phyloP scores from a whole-genome alignment of 495 filamentous ascomycete species.

The Penicillium paxilli region DNA sequence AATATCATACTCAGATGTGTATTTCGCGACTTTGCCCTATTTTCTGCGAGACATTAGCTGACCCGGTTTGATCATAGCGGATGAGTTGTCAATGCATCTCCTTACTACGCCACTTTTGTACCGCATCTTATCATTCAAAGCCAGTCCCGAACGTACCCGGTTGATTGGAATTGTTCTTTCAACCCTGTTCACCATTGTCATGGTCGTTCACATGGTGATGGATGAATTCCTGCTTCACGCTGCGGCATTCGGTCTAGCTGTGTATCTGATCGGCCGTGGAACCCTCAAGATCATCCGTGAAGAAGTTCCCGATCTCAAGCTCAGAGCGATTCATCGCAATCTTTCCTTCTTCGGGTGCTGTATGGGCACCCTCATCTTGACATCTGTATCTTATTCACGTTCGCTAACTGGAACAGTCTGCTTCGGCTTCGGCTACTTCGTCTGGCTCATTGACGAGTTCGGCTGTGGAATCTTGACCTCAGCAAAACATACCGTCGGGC shows the following conservation, averaged over 20 bases:
- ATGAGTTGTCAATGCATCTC: slow-evolving; percentile 37
- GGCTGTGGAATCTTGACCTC: slow-evolving; percentile 17
- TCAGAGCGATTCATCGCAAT: slow-evolving; percentile 16
- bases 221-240: slow-evolving; percentile 34
- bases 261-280: slow-evolving; percentile 20
- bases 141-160: slow-evolving; percentile 13
- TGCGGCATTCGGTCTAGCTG: slow-evolving; percentile 22
- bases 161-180: slow-evolving; percentile 17
- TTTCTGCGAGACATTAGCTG: not conserved
- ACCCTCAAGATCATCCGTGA: slow-evolving; percentile 23
- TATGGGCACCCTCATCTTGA: slow-evolving; percentile 6
- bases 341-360: slow-evolving; percentile 25
- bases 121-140: slow-evolving; percentile 29
- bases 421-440: slow-evolving; percentile 29
- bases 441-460: slow-evolving; percentile 33
- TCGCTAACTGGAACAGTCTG: slow-evolving; percentile 13
- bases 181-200: slow-evolving; percentile 22
- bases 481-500: slow-evolving; percentile 17
- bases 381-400: not conserved
- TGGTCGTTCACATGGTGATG: slow-evolving; percentile 34
- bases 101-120: slow-evolving; percentile 34
- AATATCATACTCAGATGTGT: slow-evolving; percentile 40
- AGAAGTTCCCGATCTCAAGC: slow-evolving; percentile 12
- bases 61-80: slow-evolving; percentile 17
- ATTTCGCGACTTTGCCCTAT: not conserved